Conservation (phyloP, 2,329 filamentous ascomycete genomes). For the Cordyceps fumosorosea region DNA sequence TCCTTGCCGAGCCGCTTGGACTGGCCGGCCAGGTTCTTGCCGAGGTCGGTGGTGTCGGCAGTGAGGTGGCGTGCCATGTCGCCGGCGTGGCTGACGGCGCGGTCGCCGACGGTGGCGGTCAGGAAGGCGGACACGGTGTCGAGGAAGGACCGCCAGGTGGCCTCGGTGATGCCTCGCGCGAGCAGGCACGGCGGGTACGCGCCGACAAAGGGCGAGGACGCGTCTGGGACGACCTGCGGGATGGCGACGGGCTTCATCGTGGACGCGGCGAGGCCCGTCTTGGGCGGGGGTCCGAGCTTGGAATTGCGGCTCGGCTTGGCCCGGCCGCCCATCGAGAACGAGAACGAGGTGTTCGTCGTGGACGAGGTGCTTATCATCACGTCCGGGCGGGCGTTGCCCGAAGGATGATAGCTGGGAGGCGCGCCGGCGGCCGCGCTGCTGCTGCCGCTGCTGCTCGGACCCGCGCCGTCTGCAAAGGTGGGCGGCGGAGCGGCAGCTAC, state of each 20-base stretch:
- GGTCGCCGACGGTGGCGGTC: slow-evolving; percentile 36
- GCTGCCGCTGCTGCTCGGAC: not conserved
- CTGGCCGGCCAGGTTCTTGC: slow-evolving; percentile 30
- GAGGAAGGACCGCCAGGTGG: slow-evolving; percentile 30
- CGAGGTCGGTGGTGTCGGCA: slow-evolving; percentile 28
- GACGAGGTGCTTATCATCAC: too few species aligned
- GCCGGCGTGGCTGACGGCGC: slow-evolving; percentile 36
- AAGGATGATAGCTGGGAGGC: not conserved
- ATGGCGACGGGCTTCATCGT: slow-evolving; percentile 31
- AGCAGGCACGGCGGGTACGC: slow-evolving; percentile 34
- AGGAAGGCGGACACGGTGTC: slow-evolving; percentile 40
- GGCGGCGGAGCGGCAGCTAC: not conserved
- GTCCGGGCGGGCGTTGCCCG: too few species aligned
- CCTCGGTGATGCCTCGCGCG: slow-evolving; percentile 28
- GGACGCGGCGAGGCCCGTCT: not conserved
- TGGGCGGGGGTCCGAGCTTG: not conserved
- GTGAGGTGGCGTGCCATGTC: slow-evolving; percentile 33
- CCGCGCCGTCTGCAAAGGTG: not conserved
- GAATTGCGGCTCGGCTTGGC: too few species aligned
- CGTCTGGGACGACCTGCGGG: slow-evolving; percentile 29
- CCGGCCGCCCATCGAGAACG: too few species aligned
- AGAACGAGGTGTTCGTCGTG: too few species aligned
- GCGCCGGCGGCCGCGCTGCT: not conserved
- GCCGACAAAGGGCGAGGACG: slow-evolving; percentile 31
- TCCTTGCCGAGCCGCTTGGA: slow-evolving; percentile 30